Evolutionary conservation across 768 basidiomycete species (phyloP), one percentile per base, ranked within the genome.

Genomic region (Phaffia australis): DNA sequence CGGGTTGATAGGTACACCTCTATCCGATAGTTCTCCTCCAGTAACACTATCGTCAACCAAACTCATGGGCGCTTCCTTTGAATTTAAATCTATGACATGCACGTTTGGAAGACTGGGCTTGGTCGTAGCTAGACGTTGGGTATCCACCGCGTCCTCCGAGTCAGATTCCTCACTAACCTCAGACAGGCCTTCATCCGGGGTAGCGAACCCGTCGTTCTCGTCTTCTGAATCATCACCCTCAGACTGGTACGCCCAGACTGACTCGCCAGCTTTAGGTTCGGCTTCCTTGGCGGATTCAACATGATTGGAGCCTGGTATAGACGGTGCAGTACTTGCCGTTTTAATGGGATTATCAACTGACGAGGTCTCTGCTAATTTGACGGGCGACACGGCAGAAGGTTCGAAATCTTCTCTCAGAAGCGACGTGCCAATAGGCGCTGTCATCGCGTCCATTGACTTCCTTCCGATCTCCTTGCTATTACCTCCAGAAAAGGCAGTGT

Each of bases 151-250:
- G 21, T 48, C 54, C 5, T 67, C 66, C 27, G 35, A 42, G 4
- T 60, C 55, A 9, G 61, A 60, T n/a, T 67, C 66, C 47, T 67
- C 66, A 42, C 60, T 60, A 4, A 67, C 66, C 48, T 67, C 66
- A 21, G 59, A 61, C 11, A 67, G 48, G 25, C 66, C 66, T 42
- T 67, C 66, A 35, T 67, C 66, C 0, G 66, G 66, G 1, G 66
- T 67, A 19, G 56, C 66, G 60, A 67, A 67, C 0, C 66, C 66
- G 9, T 55, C 54, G 49, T 61, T 56, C 4, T 52, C 52, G 25
- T 55, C 48, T 0, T 51, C 54, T 11, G 59, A 60, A 29, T 30
- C 46, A 30, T 61, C 60, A 35, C 54, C 59, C 8, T 42, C 56
- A 8, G 56, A 55, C 1, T 48, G 35, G 7, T 48, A 49, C 29